phyloP scores from a whole-genome alignment of 805 yeast species.

The Candida boidinii region DNA sequence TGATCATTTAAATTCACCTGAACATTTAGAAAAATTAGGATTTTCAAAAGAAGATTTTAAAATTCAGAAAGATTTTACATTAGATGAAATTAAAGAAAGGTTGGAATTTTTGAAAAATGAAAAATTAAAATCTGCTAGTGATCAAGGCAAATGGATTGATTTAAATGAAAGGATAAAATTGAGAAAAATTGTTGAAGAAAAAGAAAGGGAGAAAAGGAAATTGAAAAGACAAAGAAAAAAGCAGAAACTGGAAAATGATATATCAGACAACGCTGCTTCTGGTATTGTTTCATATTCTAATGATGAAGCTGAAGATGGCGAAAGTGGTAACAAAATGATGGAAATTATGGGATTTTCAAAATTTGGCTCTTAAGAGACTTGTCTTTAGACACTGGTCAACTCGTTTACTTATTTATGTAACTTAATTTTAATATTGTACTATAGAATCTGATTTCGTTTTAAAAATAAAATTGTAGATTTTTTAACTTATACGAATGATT shows the following conservation, averaged over 20 bases:
- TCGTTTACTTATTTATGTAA: slow-evolving; percentile 1
- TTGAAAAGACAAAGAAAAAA: slow-evolving; percentile 17
- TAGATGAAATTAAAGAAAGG: slow-evolving; percentile 37
- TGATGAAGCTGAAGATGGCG: slow-evolving; percentile 6
- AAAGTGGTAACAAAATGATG: slow-evolving; percentile 19
- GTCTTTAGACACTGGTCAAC: background rate
- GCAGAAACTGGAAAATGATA: slow-evolving; percentile 7
- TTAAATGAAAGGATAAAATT: slow-evolving; percentile 32
- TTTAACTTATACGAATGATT: no score
- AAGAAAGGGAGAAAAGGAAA: slow-evolving; percentile 21
- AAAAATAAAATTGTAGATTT: no score
- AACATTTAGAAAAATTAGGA: slow-evolving; percentile 43
- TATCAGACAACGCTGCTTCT: no score
- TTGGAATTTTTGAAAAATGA: slow-evolving; percentile 26
- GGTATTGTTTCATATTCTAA: no score
- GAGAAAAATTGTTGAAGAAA: slow-evolving; percentile 30
- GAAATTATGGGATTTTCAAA: slow-evolving; percentile 52
- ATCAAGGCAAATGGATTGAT: slow-evolving; percentile 17
- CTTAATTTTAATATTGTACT: no score
- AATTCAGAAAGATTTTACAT: slow-evolving; percentile 30
- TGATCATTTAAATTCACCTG: slow-evolving; percentile 76
- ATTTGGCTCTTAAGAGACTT: slow-evolving; percentile 21
- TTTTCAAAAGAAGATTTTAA: slow-evolving; percentile 10
- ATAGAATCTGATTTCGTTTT: no score
- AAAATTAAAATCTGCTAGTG: slow-evolving; percentile 6